These are phyloP conservation scores for Platanus orientalis DNA, from an alignment of 164 flowering plant species.

Conservation along the genomic window DNA sequence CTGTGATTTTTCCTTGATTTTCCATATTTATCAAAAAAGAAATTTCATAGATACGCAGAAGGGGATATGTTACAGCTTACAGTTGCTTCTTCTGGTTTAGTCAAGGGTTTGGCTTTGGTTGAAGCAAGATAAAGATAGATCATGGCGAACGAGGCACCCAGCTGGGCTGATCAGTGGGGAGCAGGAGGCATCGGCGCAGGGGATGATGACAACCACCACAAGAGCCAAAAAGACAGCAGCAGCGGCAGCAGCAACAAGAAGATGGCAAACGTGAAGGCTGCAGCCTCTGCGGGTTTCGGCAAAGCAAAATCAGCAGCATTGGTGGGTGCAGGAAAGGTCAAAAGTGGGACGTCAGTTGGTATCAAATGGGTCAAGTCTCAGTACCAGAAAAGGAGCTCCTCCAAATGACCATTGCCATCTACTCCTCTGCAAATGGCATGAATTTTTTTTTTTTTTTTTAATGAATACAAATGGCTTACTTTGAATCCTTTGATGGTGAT, in stretches of 20 bases:
- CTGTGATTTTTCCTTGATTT: no score
- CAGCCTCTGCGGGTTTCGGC: constrained; percentile 34
- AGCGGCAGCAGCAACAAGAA: constrained; percentile 18
- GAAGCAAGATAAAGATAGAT: background rate
- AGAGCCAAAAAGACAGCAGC: constrained; percentile 19
- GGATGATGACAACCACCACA: constrained; percentile 22
- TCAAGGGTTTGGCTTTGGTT: no score
- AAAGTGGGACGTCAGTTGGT: constrained; percentile 44
- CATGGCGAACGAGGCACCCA: constrained; percentile 61
- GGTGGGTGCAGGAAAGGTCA: constrained; percentile 56
- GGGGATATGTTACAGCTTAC: no score
- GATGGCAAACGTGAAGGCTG: constrained; percentile 34
- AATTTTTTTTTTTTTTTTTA: no score
- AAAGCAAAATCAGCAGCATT: constrained; percentile 53
- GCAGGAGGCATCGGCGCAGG: constrained; percentile 62
- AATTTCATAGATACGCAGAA: no score
- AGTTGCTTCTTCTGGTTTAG: no score
- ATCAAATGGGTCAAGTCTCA: constrained; percentile 67
- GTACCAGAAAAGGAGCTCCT: constrained; percentile 39
- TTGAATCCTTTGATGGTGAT: no score
- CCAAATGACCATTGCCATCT: no score
- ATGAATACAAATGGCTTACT: no score
- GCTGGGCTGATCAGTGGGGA: constrained; percentile 97
- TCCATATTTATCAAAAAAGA: no score
- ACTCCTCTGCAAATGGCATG: no score